These are phyloP conservation scores for Melastoma candidum DNA, from an alignment of 441 rosid genomes.

Conservation along the genomic window DNA sequence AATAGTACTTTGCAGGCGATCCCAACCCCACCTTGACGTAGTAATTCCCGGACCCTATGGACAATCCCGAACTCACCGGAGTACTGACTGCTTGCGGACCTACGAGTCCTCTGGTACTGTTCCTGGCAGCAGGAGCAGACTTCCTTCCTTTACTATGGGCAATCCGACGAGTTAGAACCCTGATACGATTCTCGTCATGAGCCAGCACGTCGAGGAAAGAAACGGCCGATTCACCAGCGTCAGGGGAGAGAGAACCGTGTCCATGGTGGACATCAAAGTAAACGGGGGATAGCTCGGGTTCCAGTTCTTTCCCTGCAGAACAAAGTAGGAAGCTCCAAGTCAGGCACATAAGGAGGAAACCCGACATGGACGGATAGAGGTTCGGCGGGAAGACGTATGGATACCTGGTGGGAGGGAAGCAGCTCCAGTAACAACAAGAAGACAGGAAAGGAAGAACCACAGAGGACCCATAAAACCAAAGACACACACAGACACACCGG, in stretches of 20 bases:
- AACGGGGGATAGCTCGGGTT: constrained; percentile 1
- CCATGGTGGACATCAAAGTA: constrained; percentile 14
- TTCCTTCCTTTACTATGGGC: background rate
- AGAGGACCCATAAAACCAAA: no score
- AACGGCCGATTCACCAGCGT: background rate
- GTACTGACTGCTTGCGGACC: constrained; percentile 6
- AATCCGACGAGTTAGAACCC: constrained; percentile 10
- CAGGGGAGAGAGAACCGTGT: constrained; percentile 7
- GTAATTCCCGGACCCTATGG: constrained; percentile 31
- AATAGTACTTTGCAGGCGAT: constrained; percentile 26
- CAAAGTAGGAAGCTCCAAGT: no score
- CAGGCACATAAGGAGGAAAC: no score
- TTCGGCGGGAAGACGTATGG: no score
- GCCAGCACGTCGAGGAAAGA: constrained; percentile 7
- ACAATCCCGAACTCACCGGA: constrained; percentile 7
- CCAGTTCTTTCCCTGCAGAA: constrained; percentile 14
- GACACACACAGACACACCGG: no score
- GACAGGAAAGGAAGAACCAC: no score
- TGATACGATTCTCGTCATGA: constrained; percentile 14
- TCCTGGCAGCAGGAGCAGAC: background rate
- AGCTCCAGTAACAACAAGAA: no score
- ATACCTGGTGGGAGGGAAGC: no score
- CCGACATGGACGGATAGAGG: no score
- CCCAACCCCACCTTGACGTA: constrained; percentile 33
- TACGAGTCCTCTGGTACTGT: background rate